Evolutionary conservation across 352 stramenopile genomes (phyloP), one percentile per base, ranked within the genome.

Genomic region (Phytophthora constricta): DNA sequence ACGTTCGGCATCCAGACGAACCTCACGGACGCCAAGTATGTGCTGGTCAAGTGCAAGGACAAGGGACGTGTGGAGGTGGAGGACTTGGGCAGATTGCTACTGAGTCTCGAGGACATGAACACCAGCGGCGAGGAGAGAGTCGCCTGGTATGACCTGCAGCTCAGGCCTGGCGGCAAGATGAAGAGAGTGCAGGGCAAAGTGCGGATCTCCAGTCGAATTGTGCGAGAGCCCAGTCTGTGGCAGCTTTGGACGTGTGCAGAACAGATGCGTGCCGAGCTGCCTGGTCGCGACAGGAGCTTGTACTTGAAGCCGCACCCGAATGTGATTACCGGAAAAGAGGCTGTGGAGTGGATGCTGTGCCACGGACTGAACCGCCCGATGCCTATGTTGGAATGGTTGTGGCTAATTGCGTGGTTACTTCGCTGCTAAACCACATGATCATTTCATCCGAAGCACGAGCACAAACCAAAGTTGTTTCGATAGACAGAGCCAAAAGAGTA

Each of bases 11-110:
- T 90, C 48, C 79, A 88, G 25, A 87, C 84, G 25, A 92, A 93
- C 48, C 55, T 96, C 8, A 64, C 76, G 48, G 76, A 83, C 25
- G 88, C 88, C 59, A 93, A 95, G 68, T 96, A 90, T 57, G 59
- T 96, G 57, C 68, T 94, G 13, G 78, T 96, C 5, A 96, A 96
- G 57, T 96, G 88, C 84, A 96, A 96, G 51, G 86, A 96, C 73
- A 96, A 94, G 48, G 88, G 88, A 9, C 83, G 87, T 22, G 86
- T 96, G 10, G 86, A 96, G 52, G 85, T 84, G 17, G 88, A 96
- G 26, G 88, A 96, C 56, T 61, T 96, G 11, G 88, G 88, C 0
- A 84, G 88, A 0, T 57, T 96, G 41, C 71, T 96, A 49, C 77
- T 96, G 5, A 91, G 83, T 64, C 62, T 96, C 0, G 88, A 96